Evolutionary conservation across 2,329 filamentous ascomycete genomes (phyloP).

Genomic region (Aspergillus arachidicola): DNA sequence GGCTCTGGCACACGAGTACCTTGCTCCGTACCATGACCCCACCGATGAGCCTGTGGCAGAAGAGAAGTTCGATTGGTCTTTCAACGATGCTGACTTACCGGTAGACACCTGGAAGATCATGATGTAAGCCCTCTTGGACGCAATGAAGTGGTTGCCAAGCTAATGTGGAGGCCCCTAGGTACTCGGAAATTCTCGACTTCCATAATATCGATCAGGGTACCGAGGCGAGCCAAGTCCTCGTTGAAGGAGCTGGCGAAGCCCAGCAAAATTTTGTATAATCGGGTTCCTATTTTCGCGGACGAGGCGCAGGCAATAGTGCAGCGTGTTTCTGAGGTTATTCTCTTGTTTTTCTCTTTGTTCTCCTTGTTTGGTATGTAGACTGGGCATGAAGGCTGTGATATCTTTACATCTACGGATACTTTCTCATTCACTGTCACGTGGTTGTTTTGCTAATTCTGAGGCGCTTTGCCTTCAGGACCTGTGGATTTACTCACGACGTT

Average conservation of each 20-base stretch:
- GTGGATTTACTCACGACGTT: slow-evolving; percentile 6
- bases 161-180: slow-evolving; percentile 59
- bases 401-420: slow-evolving; percentile 20
- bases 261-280: slow-evolving; percentile 31
- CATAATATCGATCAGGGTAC: slow-evolving; percentile 76
- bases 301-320: slow-evolving; percentile 18
- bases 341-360: slow-evolving; percentile 16
- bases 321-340: slow-evolving; percentile 23
- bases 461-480: slow-evolving; percentile 18
- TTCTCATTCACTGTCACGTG: slow-evolving; percentile 5
- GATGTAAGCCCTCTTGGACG: slow-evolving; percentile 69
- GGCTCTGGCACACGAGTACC: slow-evolving; percentile 87
- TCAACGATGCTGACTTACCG: slow-evolving; percentile 95
- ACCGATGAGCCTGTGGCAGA: slow-evolving; percentile 94
- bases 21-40: slow-evolving; percentile 94
- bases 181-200: slow-evolving; percentile 98
- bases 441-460: slow-evolving; percentile 20
- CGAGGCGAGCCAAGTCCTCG: slow-evolving; percentile 35
- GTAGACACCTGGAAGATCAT: slow-evolving; percentile 99
- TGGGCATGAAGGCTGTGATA: slow-evolving; percentile 24
- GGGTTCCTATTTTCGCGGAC: slow-evolving; percentile 9
- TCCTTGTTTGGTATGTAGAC: slow-evolving; percentile 22
- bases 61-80: slow-evolving; percentile 99
- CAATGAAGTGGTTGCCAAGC: neutral
- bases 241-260: slow-evolving; percentile 27